Conservation (phyloP, 495 filamentous ascomycete species). For the Saxophila tyrrhenica region DNA sequence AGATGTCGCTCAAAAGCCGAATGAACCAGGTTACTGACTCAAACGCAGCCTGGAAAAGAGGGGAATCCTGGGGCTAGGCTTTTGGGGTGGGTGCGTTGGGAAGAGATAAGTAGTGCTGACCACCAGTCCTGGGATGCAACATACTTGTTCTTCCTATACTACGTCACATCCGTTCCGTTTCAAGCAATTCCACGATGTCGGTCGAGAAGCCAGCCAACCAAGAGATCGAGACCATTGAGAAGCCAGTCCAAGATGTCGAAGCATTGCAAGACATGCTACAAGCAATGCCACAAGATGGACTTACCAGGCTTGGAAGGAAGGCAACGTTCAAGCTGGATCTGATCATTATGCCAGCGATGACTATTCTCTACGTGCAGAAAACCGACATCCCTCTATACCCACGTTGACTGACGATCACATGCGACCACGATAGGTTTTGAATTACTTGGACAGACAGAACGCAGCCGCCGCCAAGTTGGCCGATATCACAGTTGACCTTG, state of each 20-base stretch:
- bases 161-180: too few relatives aligned
- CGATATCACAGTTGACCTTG: slow-evolving; percentile 9
- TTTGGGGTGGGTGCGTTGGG: too few relatives aligned
- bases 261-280: neutral
- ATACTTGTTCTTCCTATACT: too few relatives aligned
- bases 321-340: slow-evolving; percentile 4
- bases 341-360: slow-evolving; percentile 7
- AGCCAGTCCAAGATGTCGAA: neutral
- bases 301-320: slow-evolving; percentile 3
- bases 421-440: neutral
- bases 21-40: too few relatives aligned
- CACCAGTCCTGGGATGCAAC: too few relatives aligned
- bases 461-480: slow-evolving; percentile 10
- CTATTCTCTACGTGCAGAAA: neutral
- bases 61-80: too few relatives aligned
- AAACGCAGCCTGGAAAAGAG: too few relatives aligned
- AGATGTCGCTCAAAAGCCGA: too few relatives aligned
- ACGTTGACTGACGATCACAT: neutral
- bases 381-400: neutral
- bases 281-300: neutral
- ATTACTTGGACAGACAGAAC: slow-evolving; percentile 18
- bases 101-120: too few relatives aligned
- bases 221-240: slow-evolving; percentile 1
- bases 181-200: neutral
- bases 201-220: neutral